Conservation (phyloP, 2,329 filamentous ascomycete species). For the Colletotrichum nymphaeae region DNA sequence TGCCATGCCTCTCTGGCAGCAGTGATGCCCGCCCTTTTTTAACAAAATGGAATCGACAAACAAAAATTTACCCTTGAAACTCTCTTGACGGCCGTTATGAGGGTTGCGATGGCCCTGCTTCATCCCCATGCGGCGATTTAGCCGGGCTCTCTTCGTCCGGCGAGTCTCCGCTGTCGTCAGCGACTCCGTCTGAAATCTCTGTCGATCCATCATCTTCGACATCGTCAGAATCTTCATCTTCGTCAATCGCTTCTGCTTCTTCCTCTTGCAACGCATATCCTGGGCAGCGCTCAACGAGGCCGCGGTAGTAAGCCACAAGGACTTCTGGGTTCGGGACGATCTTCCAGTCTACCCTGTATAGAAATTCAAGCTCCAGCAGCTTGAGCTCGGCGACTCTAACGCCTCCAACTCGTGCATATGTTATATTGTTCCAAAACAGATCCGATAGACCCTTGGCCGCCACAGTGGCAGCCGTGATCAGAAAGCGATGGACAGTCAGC, state of each 20-base stretch:
- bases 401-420: constrained; percentile 93
- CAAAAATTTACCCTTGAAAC: neutral
- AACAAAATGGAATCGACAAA: constrained; percentile 6
- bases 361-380: constrained; percentile 90
- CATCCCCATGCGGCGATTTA: constrained; percentile 18
- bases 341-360: constrained; percentile 93
- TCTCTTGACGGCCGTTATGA: neutral
- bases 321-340: constrained; percentile 97
- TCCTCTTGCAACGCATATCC: constrained; percentile 64
- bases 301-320: constrained; percentile 91
- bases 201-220: constrained; percentile 48
- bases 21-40: constrained; percentile 32
- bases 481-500: constrained; percentile 94
- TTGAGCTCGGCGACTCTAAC: constrained; percentile 92
- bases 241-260: constrained; percentile 39
- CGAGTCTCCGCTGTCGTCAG: constrained; percentile 37
- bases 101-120: neutral
- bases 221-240: constrained; percentile 46
- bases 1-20: constrained; percentile 32
- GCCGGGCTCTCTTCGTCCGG: constrained; percentile 34
- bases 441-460: constrained; percentile 96
- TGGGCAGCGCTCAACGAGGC: constrained; percentile 77
- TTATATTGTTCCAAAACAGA: constrained; percentile 98
- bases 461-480: constrained; percentile 95
- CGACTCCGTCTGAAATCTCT: constrained; percentile 40